Conservation (phyloP, 169 alveolate genomes). For the Cryptosporidium ryanae region DNA sequence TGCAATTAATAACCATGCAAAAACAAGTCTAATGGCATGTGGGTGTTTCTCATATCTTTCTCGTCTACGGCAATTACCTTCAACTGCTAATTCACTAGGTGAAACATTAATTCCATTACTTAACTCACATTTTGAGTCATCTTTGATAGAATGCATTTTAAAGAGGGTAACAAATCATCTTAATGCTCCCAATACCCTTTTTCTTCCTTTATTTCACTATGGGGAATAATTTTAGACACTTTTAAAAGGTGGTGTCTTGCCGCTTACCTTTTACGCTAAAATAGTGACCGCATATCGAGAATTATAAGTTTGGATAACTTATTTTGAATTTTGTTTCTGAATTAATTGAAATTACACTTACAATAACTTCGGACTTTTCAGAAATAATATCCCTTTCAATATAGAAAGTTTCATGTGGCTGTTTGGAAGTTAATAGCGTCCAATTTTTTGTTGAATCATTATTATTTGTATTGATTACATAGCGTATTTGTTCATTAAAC, state of each 20-base stretch:
- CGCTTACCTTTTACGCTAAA: too few relatives aligned
- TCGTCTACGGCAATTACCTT: slow-evolving; percentile 22
- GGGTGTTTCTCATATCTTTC: slow-evolving; percentile 40
- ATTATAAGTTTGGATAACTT: too few relatives aligned
- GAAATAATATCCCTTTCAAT: neutral
- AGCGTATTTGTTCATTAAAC: too few relatives aligned
- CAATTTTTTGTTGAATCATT: neutral
- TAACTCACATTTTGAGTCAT: slow-evolving; percentile 8
- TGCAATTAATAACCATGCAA: slow-evolving; percentile 63
- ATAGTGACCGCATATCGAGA: too few relatives aligned
- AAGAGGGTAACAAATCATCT: slow-evolving; percentile 1
- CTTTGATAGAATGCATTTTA: slow-evolving; percentile 34
- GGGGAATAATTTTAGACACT: too few relatives aligned
- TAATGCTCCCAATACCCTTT: neutral
- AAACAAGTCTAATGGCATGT: slow-evolving; percentile 67
- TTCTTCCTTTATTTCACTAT: neutral
- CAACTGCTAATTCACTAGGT: slow-evolving; percentile 1
- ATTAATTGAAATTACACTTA: slow-evolving; percentile 35
- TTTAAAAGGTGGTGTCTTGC: too few relatives aligned
- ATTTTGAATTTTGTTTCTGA: slow-evolving; percentile 40
- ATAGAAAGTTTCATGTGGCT: slow-evolving; percentile 12
- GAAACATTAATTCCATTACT: neutral
- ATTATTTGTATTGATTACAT: too few relatives aligned
- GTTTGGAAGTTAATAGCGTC: neutral
- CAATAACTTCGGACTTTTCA: neutral